Base-by-base conservation (phyloP, 768 basidiomycete genomes). In the Boletus patriciae region DNA sequence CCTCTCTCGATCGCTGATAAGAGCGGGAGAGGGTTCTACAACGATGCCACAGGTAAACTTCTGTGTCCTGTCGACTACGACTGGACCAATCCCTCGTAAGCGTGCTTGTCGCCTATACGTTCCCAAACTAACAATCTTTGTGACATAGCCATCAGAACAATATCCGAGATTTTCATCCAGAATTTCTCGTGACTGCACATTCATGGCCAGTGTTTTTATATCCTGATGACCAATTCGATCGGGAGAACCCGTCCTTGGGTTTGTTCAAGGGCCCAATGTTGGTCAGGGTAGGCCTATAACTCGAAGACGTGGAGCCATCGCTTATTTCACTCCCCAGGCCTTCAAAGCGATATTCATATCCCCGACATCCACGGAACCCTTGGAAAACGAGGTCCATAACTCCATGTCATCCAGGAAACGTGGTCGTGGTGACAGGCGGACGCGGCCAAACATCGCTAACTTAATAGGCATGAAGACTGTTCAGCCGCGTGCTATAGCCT, bases 311-410 rank as follows among this genome's bases (percentile, higher is more conserved):
- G 13, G 19, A 19, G 33, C 46, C 9, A 7, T 48, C 10, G 4
- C 21, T 25, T 15, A 48, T 34, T 36, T 19, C 46, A 36, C 46
- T 25, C 34, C 8, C 21, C 21, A 31, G 16, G 16, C 37, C 37
- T 49, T 49, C 36, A 49, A 49, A 49, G 47, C 48, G 1, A 40
- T 49, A 3, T 50, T 50, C n/a, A 50, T 50, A n/a, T 50, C n/a
- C 4, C 38, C 29, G 13, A 31, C 38, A 19, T 50, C 38, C 49
- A 50, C 38, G 5, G 49, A 50, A 3, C 23, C 4, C 21, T 18
- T 48, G 33, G 34, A 16, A 18, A 23, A 21, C 36, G 34, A 36
- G 15, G 2, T 16, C 21, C 46, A 36, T 37, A 27, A 27, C 2
- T 10, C 38, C 29, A 19, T n/a, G 6, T 12, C 25, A 41, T n/a